phyloP scores from a whole-genome alignment of 805 yeast genomes.

The Candida sithepensis region DNA sequence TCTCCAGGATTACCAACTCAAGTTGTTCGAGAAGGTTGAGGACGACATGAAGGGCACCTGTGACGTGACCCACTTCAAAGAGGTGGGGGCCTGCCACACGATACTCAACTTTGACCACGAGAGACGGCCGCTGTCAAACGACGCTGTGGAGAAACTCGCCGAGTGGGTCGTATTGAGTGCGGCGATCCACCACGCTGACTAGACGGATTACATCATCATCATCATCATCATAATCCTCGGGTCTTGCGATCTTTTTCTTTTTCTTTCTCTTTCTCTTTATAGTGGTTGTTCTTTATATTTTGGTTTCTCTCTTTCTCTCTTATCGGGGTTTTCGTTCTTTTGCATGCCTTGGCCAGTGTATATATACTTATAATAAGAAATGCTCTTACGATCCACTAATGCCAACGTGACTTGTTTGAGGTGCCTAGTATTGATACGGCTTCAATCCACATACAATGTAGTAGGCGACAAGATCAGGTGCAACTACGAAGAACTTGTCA shows the following conservation, averaged over 20 bases:
- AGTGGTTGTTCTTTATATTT: no score
- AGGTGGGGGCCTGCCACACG: conserved; percentile 7
- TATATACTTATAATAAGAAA: no score
- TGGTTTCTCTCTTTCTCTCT: no score
- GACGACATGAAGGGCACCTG: conserved; percentile 5
- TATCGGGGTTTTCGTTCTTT: no score
- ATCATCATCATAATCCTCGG: no score
- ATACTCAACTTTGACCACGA: conserved; percentile 23
- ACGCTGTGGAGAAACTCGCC: conserved; percentile 16
- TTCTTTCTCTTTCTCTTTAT: background rate
- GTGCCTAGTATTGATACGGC: background rate
- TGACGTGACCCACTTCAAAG: conserved; percentile 8
- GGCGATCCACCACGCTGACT: conserved; percentile 18
- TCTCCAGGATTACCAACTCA: background rate
- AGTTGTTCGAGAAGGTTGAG: conserved; percentile 8
- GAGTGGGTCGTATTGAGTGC: conserved; percentile 19
- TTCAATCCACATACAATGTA: background rate
- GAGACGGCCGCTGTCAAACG: conserved; percentile 14
- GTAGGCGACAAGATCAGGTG: background rate
- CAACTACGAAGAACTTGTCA: background rate
- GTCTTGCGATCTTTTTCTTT: background rate
- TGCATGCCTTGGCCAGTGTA: no score
- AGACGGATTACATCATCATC: no score
- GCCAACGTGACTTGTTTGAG: background rate
- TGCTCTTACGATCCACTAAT: background rate